Conservation (phyloP, 257 asterid species). For the Primulina huaijiensis region DNA sequence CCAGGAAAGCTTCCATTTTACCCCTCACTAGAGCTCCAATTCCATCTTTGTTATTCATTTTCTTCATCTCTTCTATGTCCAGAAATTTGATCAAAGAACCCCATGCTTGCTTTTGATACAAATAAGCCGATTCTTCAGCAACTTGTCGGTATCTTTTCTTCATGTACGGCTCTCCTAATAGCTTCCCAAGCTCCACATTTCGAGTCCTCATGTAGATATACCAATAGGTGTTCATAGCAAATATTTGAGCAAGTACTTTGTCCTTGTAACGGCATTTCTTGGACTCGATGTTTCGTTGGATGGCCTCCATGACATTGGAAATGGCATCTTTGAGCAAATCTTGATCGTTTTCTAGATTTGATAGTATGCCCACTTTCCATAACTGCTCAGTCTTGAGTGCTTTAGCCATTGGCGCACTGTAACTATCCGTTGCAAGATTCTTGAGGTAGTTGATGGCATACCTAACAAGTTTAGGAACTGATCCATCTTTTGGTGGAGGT, state of each 20-base stretch:
- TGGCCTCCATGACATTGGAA: conserved; percentile 71
- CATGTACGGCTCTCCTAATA: conserved; percentile 63
- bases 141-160: conserved; percentile 52
- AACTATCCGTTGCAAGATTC: conserved; percentile 46
- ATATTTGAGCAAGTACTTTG: conserved; percentile 48
- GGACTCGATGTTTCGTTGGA: conserved; percentile 59
- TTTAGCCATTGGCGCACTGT: conserved; percentile 48
- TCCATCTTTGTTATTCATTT: conserved; percentile 27
- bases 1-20: conserved; percentile 56
- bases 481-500: conserved; percentile 68
- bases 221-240: conserved; percentile 72
- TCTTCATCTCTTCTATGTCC: conserved; percentile 39
- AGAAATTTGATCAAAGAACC: conserved; percentile 48
- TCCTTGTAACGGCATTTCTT: conserved; percentile 53
- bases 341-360: conserved; percentile 40
- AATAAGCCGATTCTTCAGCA: conserved; percentile 72
- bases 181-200: conserved; percentile 53
- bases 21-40: conserved; percentile 34
- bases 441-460: conserved; percentile 71
- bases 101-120: conserved; percentile 79
- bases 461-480: conserved; percentile 72
- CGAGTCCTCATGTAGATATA: conserved; percentile 73
- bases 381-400: conserved; percentile 56
- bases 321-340: conserved; percentile 54
- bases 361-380: conserved; percentile 59